Conservation (phyloP, 495 filamentous ascomycete genomes). For the Extremus antarcticus region DNA sequence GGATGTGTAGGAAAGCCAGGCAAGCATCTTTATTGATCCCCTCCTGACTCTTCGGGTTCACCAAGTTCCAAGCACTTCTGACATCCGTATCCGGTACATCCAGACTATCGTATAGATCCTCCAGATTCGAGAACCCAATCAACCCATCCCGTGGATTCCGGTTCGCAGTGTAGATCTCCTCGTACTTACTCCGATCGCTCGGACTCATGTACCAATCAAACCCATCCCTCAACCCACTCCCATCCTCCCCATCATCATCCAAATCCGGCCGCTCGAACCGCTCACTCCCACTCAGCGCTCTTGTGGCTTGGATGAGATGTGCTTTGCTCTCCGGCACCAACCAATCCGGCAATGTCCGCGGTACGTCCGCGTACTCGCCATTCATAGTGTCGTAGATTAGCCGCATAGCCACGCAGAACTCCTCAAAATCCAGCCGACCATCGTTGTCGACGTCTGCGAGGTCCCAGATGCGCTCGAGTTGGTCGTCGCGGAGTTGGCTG, state of each 20-base stretch:
- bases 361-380: constrained; percentile 83
- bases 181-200: constrained; percentile 78
- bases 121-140: constrained; percentile 68
- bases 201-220: constrained; percentile 99
- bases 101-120: constrained; percentile 77
- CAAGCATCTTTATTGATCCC: constrained; percentile 89
- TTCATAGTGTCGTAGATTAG: constrained; percentile 94
- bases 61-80: constrained; percentile 88
- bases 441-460: constrained; percentile 93
- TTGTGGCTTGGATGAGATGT: constrained; percentile 82
- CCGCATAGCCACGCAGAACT: constrained; percentile 98
- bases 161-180: constrained; percentile 88
- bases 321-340: constrained; percentile 93
- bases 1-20: constrained; percentile 89
- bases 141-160: constrained; percentile 67
- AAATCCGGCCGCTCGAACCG: constrained; percentile 64
- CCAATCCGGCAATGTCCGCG: constrained; percentile 77
- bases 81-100: constrained; percentile 95
- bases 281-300: constrained; percentile 64
- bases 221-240: constrained; percentile 76
- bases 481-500: constrained; percentile 80
- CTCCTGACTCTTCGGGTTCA: constrained; percentile 70
- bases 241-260: constrained; percentile 58
- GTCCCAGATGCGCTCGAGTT: constrained; percentile 95
- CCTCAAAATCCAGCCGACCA: constrained; percentile 94